Evolutionary conservation across 192 early-diverging fungal species (phyloP).

Genomic region (Rhizoclosmatium sp.): DNA sequence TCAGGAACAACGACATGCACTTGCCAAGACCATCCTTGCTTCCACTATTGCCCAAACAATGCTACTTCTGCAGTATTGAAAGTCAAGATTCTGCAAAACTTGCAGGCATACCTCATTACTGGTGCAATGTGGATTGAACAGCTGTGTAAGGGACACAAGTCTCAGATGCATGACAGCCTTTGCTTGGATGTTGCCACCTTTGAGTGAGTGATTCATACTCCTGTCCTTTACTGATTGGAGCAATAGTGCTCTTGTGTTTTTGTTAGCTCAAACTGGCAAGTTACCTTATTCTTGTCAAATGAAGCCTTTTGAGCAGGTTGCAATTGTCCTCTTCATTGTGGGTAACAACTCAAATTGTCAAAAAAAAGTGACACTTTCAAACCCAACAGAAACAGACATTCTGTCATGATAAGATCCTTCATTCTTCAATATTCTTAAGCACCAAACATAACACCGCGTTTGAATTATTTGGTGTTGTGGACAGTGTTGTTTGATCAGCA

Average conservation of each 20-base stretch:
- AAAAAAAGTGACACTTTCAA: too few relatives aligned
- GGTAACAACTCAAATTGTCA: not conserved
- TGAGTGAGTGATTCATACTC: not conserved
- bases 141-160: not conserved
- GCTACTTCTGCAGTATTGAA: not conserved
- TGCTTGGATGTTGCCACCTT: not conserved
- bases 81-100: not conserved
- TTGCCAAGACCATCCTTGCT: not conserved
- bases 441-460: too few relatives aligned
- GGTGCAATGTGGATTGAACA: conserved; percentile 12
- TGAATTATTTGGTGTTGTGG: too few relatives aligned
- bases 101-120: not conserved
- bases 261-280: not conserved
- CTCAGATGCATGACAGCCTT: not conserved
- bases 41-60: not conserved
- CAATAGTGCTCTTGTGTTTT: not conserved
- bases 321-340: conserved; percentile 15
- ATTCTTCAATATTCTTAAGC: too few relatives aligned
- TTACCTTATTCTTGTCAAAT: not conserved
- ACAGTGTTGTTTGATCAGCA: too few relatives aligned
- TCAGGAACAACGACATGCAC: not conserved
- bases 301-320: conserved; percentile 1
- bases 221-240: not conserved
- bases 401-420: too few relatives aligned
- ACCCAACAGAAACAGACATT: too few relatives aligned